Evolutionary conservation across 2,329 filamentous ascomycete species (phyloP).

Genomic region (Cryphonectria radicalis): DNA sequence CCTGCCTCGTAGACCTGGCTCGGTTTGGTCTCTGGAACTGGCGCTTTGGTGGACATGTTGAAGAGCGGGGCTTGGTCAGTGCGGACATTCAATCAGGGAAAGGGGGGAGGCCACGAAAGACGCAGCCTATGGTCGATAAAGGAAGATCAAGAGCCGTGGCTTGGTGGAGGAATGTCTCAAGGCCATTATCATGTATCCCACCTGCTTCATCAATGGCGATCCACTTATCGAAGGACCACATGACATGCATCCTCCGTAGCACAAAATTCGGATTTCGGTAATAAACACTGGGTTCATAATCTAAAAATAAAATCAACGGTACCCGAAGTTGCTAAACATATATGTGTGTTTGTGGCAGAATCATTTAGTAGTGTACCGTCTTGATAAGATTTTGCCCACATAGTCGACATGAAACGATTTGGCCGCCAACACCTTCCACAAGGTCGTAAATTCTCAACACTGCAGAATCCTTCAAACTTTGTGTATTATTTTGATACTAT

Average conservation of each 20-base stretch:
- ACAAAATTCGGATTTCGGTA: neutral
- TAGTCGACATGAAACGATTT: neutral
- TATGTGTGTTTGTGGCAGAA: too few species aligned
- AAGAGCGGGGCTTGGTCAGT: slow-evolving; percentile 9
- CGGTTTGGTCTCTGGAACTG: slow-evolving; percentile 26
- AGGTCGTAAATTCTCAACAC: neutral
- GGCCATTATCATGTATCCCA: too few species aligned
- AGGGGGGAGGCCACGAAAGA: neutral
- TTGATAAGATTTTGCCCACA: neutral
- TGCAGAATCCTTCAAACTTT: neutral
- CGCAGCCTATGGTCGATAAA: neutral
- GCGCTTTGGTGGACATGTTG: slow-evolving; percentile 22
- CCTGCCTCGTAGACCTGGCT: slow-evolving; percentile 50
- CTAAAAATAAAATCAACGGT: neutral
- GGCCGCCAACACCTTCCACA: neutral
- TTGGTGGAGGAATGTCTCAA: neutral
- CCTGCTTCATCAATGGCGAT: neutral
- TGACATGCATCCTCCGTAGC: neutral
- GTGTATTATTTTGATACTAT: neutral
- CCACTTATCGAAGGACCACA: neutral
- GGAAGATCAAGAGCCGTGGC: neutral
- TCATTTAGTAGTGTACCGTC: too few species aligned
- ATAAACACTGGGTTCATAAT: too few species aligned
- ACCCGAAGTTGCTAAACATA: neutral
- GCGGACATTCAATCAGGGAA: neutral